These are phyloP conservation scores for Trichomonas gallinae DNA, from an alignment of 208 protist genomes.

Conservation along the genomic window DNA sequence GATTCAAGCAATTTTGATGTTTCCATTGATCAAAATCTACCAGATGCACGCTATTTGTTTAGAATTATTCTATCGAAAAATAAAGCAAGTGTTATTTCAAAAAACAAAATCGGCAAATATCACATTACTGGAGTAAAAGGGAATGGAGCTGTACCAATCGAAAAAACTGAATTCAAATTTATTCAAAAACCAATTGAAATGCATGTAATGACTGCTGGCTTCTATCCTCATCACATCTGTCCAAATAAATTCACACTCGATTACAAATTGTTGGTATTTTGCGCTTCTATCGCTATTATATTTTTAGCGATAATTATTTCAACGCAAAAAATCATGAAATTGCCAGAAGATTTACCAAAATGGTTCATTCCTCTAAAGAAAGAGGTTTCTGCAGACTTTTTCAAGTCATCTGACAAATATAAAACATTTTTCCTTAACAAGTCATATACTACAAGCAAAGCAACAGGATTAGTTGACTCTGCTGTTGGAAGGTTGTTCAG, in stretches of 20 bases:
- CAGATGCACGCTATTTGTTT: neutral
- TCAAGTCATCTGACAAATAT: neutral
- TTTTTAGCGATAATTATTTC: neutral
- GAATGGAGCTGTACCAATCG: neutral
- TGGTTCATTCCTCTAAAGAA: neutral
- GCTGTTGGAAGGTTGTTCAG: neutral
- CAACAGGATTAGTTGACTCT: neutral
- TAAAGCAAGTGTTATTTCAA: neutral
- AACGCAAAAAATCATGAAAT: neutral
- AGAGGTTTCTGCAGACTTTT: neutral
- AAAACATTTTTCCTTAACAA: neutral
- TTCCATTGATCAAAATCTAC: neutral
- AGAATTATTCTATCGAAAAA: neutral
- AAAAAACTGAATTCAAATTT: neutral
- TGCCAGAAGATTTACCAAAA: neutral
- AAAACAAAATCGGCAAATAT: neutral
- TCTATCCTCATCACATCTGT: neutral
- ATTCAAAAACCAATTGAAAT: neutral
- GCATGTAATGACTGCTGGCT: neutral
- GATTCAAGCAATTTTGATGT: neutral
- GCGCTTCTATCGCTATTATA: neutral
- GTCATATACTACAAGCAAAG: neutral
- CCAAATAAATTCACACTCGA: neutral
- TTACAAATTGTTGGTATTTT: neutral
- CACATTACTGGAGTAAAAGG: neutral